Conservation (phyloP, 352 stramenopile species). For the Phytophthora colocasiae region DNA sequence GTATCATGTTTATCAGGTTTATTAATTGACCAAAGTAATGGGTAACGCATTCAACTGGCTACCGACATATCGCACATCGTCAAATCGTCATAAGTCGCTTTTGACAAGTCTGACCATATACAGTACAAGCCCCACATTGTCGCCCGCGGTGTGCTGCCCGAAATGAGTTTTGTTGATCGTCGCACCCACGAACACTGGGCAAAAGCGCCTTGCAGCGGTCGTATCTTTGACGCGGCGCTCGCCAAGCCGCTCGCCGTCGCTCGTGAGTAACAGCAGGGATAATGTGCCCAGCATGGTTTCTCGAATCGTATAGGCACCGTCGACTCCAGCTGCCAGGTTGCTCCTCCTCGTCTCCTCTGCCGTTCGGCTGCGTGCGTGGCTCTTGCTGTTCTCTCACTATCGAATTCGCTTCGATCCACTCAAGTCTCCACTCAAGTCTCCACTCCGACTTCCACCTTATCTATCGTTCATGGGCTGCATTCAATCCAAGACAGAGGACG, state of each 20-base stretch:
- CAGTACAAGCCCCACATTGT: too few relatives aligned
- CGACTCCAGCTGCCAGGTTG: constrained; percentile 21
- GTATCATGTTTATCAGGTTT: too few relatives aligned
- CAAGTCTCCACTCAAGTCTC: constrained; percentile 34
- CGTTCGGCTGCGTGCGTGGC: neutral
- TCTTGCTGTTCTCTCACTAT: constrained; percentile 31
- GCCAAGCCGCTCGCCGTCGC: constrained; percentile 12
- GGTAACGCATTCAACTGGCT: constrained; percentile 19
- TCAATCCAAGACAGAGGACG: constrained; percentile 73
- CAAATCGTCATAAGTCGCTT: constrained; percentile 29
- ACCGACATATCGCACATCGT: constrained; percentile 18
- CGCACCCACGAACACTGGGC: constrained; percentile 22
- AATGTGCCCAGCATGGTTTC: constrained; percentile 1
- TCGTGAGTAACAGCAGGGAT: constrained; percentile 16
- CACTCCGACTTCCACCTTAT: constrained; percentile 19
- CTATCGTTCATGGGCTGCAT: constrained; percentile 68
- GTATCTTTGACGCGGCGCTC: constrained; percentile 23
- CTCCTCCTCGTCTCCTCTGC: constrained; percentile 16
- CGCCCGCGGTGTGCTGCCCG: constrained; percentile 1
- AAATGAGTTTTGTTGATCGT: constrained; percentile 11
- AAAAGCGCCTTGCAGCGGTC: constrained; percentile 21
- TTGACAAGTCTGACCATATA: constrained; percentile 6
- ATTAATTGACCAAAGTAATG: too few relatives aligned
- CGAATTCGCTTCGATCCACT: constrained; percentile 38
- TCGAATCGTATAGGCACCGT: constrained; percentile 19